Evolutionary conservation across 805 yeast species (phyloP).

Genomic region (Ogataea polymorpha): DNA sequence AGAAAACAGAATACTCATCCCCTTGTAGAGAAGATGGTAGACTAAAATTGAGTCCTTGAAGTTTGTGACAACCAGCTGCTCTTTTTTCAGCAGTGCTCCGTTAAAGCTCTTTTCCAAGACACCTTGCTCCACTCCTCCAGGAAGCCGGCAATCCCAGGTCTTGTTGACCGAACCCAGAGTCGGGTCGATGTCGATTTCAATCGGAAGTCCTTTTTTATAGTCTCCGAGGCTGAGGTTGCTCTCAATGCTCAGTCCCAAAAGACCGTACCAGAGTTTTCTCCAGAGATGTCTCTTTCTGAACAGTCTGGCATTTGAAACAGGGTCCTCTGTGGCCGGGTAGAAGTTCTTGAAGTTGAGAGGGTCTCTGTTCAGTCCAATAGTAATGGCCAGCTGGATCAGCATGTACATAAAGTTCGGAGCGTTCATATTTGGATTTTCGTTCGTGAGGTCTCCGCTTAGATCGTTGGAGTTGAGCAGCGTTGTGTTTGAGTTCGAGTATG

Average conservation of each 20-base stretch:
- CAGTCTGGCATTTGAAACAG: conserved; percentile 29
- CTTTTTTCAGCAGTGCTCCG: conserved; percentile 33
- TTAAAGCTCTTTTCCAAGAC: conserved; percentile 33
- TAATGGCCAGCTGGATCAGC: conserved; percentile 43
- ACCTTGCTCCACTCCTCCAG: conserved; percentile 38
- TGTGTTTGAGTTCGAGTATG: conserved; percentile 31
- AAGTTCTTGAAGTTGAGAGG: conserved; percentile 40
- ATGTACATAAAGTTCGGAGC: conserved; percentile 34
- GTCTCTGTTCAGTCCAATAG: conserved; percentile 48
- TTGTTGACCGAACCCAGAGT: conserved; percentile 32
- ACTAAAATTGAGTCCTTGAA: conserved; percentile 45
- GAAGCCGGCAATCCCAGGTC: conserved; percentile 38
- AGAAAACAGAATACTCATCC: conserved; percentile 36
- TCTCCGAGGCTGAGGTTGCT: conserved; percentile 37
- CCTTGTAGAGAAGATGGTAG: conserved; percentile 40
- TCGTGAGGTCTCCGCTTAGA: conserved; percentile 34
- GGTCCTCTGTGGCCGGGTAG: conserved; percentile 29
- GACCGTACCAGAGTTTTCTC: conserved; percentile 40
- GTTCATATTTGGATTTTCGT: conserved; percentile 36
- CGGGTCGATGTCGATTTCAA: conserved; percentile 37
- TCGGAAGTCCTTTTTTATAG: conserved; percentile 35
- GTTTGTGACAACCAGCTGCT: conserved; percentile 45
- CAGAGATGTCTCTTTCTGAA: conserved; percentile 37
- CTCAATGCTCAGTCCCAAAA: conserved; percentile 33
- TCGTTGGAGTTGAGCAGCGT: conserved; percentile 29